These are phyloP conservation scores for Solanum sitiens DNA, from an alignment of 257 asterid genomes.

Conservation along the genomic window DNA sequence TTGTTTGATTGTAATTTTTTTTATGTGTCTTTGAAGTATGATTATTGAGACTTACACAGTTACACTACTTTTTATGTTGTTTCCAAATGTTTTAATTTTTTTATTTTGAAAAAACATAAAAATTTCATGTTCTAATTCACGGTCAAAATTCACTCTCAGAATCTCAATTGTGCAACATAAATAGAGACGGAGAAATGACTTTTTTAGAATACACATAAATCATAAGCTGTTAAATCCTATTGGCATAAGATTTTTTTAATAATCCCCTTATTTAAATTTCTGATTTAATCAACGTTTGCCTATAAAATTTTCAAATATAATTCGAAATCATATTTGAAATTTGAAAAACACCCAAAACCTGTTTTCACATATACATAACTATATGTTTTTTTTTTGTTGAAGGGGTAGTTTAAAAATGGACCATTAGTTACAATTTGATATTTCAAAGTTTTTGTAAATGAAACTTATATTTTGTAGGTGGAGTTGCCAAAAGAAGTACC, in stretches of 20 bases:
- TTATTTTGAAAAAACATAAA: no score
- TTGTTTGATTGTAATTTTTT: no score
- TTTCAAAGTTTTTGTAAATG: background rate
- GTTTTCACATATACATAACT: background rate
- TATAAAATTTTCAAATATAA: no score
- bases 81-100: no score
- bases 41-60: no score
- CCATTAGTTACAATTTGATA: background rate
- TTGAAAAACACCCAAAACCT: accelerated
- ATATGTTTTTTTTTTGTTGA: background rate
- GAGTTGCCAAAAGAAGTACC: slow-evolving; percentile 66
- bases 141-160: no score
- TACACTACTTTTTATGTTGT: no score
- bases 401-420: background rate
- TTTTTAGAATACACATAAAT: background rate
- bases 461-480: slow-evolving; percentile 21
- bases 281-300: background rate
- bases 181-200: no score
- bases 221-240: background rate
- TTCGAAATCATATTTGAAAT: background rate
- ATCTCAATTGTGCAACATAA: no score
- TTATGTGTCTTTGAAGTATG: no score
- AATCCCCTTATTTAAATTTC: no score
- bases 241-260: background rate
- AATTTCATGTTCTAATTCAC: no score